phyloP scores from a whole-genome alignment of 495 filamentous ascomycete species.

The Hypoxylon intermedium region DNA sequence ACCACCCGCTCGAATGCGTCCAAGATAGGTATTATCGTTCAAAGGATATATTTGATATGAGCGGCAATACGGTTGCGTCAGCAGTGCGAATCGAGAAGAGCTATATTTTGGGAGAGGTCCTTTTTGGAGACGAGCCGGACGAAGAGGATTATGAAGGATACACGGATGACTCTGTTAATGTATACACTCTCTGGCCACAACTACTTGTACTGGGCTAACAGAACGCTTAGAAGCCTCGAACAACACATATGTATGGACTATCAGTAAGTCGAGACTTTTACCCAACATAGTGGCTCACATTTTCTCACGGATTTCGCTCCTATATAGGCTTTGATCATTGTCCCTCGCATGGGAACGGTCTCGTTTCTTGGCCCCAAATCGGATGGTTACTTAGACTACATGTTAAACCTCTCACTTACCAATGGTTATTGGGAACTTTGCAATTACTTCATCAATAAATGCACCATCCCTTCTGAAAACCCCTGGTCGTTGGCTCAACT shows the following conservation, averaged over 20 bases:
- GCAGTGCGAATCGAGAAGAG: too few species aligned
- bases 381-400: too few species aligned
- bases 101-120: too few species aligned
- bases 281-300: not conserved
- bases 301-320: not conserved
- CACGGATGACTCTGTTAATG: slow-evolving; percentile 46
- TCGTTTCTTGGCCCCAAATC: not conserved
- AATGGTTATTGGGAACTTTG: not conserved
- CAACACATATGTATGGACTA: slow-evolving; percentile 47
- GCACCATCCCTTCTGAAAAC: not conserved
- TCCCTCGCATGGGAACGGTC: slow-evolving; percentile 18
- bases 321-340: slow-evolving; percentile 31
- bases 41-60: slow-evolving; percentile 33
- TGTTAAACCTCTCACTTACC: too few species aligned
- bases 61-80: slow-evolving; percentile 31
- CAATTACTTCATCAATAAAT: slow-evolving; percentile 1
- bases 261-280: slow-evolving; percentile 38
- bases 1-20: not conserved
- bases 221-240: slow-evolving; percentile 20
- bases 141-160: slow-evolving; percentile 48
- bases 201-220: not conserved
- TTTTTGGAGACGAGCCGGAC: slow-evolving; percentile 47
- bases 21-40: not conserved
- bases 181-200: slow-evolving; percentile 18
- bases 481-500: not conserved